phyloP scores from a whole-genome alignment of 495 filamentous ascomycete genomes.

The Annulohypoxylon stygium region DNA sequence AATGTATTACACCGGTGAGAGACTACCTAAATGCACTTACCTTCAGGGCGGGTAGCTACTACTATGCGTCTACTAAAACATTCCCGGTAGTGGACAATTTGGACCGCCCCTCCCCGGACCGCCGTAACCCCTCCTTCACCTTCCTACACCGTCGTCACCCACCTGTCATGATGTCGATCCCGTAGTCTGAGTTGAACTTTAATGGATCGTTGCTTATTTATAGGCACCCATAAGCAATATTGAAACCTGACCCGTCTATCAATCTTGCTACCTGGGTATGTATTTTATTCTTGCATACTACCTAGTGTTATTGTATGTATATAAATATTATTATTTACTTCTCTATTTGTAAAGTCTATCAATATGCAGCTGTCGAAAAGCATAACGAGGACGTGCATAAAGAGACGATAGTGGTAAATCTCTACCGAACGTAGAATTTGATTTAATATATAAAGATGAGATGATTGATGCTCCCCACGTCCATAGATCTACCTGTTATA shows the following conservation, averaged over 20 bases:
- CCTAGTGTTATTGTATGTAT: background rate
- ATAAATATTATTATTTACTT: background rate
- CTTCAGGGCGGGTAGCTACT: background rate
- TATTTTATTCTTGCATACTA: too few relatives aligned
- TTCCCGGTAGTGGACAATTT: conserved; percentile 37
- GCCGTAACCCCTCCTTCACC: conserved; percentile 36
- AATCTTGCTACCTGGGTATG: background rate
- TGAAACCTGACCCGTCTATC: background rate
- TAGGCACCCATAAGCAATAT: background rate
- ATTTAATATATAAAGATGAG: conserved; percentile 1
- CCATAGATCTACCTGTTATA: background rate
- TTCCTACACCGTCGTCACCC: conserved; percentile 42
- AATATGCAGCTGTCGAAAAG: background rate
- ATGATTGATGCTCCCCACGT: background rate
- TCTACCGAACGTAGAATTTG: background rate
- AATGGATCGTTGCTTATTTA: conserved; percentile 10
- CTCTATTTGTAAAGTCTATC: background rate
- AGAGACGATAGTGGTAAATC: background rate
- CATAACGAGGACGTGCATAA: background rate
- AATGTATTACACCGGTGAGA: conserved; percentile 2
- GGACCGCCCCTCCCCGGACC: conserved; percentile 25
- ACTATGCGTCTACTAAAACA: conserved; percentile 1
- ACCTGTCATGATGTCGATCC: conserved; percentile 36
- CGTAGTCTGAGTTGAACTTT: conserved; percentile 19
- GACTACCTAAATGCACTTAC: background rate